phyloP scores from a whole-genome alignment of 306 rosid species.

The Quercus cerris region DNA sequence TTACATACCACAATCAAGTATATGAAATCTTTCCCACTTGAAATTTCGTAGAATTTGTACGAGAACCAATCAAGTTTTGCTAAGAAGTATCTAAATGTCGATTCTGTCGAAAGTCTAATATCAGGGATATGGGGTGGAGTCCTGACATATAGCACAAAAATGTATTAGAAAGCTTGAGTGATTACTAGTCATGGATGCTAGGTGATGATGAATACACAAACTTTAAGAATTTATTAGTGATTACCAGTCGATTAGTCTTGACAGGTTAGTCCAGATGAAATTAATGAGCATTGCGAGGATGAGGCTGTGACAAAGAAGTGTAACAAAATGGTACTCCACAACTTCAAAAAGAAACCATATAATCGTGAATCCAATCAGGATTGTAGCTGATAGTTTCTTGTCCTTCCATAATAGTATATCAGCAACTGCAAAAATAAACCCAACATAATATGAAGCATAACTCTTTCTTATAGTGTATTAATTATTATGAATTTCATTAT shows the following conservation, averaged over 20 bases:
- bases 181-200: background rate
- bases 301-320: constrained; percentile 50
- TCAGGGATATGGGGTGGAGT: constrained; percentile 32
- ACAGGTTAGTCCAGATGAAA: constrained; percentile 48
- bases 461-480: background rate
- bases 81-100: constrained; percentile 26
- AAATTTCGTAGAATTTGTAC: constrained; percentile 39
- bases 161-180: background rate
- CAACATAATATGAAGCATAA: background rate
- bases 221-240: background rate
- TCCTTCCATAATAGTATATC: constrained; percentile 63
- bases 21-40: constrained; percentile 51
- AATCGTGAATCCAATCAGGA: constrained; percentile 37
- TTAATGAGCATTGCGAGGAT: constrained; percentile 44
- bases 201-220: background rate
- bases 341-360: constrained; percentile 65
- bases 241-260: constrained; percentile 50
- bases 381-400: constrained; percentile 39
- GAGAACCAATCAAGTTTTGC: constrained; percentile 35
- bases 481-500: too few relatives aligned
- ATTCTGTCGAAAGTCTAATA: constrained; percentile 35
- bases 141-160: constrained; percentile 23
- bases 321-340: constrained; percentile 47
- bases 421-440: constrained; percentile 48
- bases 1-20: constrained; percentile 49